Evolutionary conservation across 2,329 filamentous ascomycete species (phyloP), one percentile per base, ranked within the genome.

Genomic region (Chalara sp.): DNA sequence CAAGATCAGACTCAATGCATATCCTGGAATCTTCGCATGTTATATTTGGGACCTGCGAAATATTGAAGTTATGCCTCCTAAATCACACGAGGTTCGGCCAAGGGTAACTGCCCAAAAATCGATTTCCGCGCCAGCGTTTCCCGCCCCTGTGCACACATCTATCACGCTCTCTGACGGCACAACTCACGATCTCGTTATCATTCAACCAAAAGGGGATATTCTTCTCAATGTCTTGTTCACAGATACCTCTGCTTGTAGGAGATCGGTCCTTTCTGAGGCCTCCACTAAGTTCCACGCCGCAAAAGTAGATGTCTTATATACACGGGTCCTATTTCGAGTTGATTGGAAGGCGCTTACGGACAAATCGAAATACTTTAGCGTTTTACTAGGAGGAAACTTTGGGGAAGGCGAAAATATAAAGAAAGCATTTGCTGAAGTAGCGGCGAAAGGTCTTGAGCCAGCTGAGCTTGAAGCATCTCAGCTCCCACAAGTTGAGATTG

Each of bases 341-440:
- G 74, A 76, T 47, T 69, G 83, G 1, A 70, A 70, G 10, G 69
- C 69, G 1, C 71, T 90, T 33, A 79, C 75, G 65, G 72, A 72
- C 54, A 74, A 79, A 54, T 89, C 86, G 5, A 78, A 78, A 51
- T 90, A 89, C 66, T 90, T 90, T 64, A 75, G 74, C 50, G 81
- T 80, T 51, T 74, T 90, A 12, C 73, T 90, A 2, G 77, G 79
- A 7, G 72, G 72, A 3, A 42, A 42, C 72, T 79, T 50, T 87
- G 89, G 63, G 71, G 76, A 49, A 84, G 90, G 68, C 78, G 79
- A 6, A 72, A 73, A 45, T 35, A 72, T 89, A 40, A 67, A 73
- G 8, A 70, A 71, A 3, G 69, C 72, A 5, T 75, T 86, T 42
- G 70, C 69, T 5, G 65, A 67, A 4, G 71, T 89, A 12, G 67